Evolutionary conservation across 805 yeast species (phyloP).

Genomic region (Limtongia smithiae): DNA sequence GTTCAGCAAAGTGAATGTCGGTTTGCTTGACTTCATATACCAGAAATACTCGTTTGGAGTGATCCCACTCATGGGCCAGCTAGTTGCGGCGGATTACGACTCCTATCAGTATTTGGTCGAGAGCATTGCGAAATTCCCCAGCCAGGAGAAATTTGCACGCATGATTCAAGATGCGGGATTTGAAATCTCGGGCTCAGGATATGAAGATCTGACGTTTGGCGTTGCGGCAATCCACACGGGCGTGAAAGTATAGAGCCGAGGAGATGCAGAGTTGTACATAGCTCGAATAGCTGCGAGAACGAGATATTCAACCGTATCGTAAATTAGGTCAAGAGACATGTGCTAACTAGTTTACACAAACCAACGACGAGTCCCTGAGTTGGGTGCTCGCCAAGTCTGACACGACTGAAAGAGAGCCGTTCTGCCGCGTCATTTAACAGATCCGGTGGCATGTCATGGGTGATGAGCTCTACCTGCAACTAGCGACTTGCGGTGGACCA

Average conservation of each 20-base stretch:
- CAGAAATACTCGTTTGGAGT: conserved; percentile 84
- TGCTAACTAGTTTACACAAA: no score
- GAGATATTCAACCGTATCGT: no score
- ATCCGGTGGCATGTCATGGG: no score
- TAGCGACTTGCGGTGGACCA: no score
- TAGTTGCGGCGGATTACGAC: conserved; percentile 91
- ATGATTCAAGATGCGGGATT: conserved; percentile 97
- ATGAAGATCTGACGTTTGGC: conserved; percentile 91
- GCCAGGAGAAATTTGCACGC: conserved; percentile 80
- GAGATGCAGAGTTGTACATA: no score
- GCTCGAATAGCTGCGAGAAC: no score
- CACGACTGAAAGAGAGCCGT: no score
- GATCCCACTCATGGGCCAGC: conserved; percentile 92
- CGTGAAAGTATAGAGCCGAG: conserved; percentile 53
- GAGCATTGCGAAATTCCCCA: conserved; percentile 86
- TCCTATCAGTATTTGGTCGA: conserved; percentile 96
- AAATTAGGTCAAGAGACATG: no score
- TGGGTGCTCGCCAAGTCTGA: no score
- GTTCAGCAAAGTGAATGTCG: conserved; percentile 79
- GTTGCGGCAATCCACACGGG: conserved; percentile 96
- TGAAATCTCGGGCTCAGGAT: conserved; percentile 83
- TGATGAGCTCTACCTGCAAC: no score
- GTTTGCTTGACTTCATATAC: conserved; percentile 68
- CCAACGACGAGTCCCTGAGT: no score
- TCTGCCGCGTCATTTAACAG: no score